A percentile compares a stretch with the other conserved stretches of the same genome.
These are phyloP conservation scores for Starmerella apis DNA, from an alignment of 805 yeast species.

Conservation along the genomic window DNA sequence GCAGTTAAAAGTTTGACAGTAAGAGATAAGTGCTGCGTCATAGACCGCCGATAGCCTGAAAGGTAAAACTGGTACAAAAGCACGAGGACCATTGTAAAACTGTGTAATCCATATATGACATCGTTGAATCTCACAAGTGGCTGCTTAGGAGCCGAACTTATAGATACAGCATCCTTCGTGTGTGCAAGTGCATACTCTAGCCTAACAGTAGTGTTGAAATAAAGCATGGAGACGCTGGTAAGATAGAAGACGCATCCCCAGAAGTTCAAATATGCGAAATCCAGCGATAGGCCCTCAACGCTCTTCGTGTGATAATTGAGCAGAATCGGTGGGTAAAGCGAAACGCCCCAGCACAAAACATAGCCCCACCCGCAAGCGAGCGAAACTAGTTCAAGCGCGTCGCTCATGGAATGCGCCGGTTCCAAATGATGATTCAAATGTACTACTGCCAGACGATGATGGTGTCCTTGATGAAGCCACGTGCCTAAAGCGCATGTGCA, in stretches of 20 bases:
- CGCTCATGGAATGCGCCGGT: not conserved
- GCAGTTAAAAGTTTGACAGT: slow-evolving; percentile 24
- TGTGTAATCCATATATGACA: slow-evolving; percentile 39
- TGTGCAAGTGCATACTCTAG: slow-evolving; percentile 32
- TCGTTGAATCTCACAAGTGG: slow-evolving; percentile 40
- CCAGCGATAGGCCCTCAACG: slow-evolving; percentile 34
- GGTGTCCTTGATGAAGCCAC: too few relatives aligned
- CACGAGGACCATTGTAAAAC: slow-evolving; percentile 32
- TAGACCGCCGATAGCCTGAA: slow-evolving; percentile 32
- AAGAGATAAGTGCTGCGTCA: slow-evolving; percentile 27
- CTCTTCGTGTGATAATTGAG: slow-evolving; percentile 28
- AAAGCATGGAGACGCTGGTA: slow-evolving; percentile 28
- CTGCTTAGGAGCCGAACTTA: slow-evolving; percentile 20
- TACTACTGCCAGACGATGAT: not conserved
- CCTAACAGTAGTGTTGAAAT: slow-evolving; percentile 30
- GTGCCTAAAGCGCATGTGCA: not conserved
- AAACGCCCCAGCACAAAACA: slow-evolving; percentile 31
- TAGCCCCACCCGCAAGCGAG: slow-evolving; percentile 26
- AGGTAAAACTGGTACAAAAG: slow-evolving; percentile 34
- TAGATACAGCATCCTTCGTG: slow-evolving; percentile 17
- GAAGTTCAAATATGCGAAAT: slow-evolving; percentile 31
- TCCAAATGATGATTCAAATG: not conserved
- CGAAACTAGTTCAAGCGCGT: slow-evolving; percentile 13
- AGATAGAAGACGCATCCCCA: slow-evolving; percentile 33
- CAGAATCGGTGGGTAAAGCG: slow-evolving; percentile 33